Evolutionary conservation across 202 grass and related monocot genomes (phyloP).

Genomic region (Brachypodium distachyon): DNA sequence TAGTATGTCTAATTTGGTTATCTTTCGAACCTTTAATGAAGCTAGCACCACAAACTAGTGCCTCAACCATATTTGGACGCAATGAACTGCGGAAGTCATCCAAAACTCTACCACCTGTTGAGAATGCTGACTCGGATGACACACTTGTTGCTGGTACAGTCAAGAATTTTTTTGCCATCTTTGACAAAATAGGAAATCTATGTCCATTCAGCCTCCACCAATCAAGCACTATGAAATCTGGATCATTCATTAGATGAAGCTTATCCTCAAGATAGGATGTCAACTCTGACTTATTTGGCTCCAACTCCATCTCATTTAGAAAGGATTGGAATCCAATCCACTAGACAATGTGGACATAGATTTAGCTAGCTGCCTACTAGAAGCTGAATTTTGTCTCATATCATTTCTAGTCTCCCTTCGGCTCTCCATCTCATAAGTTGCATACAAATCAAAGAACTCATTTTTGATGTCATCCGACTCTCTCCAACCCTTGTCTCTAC

Average conservation of each 20-base stretch:
- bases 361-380: not conserved
- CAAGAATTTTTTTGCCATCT: not conserved
- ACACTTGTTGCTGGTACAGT: not conserved
- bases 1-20: not conserved
- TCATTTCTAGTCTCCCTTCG: not conserved
- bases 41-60: not conserved
- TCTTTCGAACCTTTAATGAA: not conserved
- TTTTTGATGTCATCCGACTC: not conserved
- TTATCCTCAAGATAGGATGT: slow-evolving; percentile 1
- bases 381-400: not conserved
- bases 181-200: slow-evolving; percentile 4
- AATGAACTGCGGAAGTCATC: not conserved
- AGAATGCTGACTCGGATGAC: not conserved
- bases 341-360: not conserved
- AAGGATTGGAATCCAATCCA: not conserved
- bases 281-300: slow-evolving; percentile 6
- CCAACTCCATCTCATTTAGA: not conserved
- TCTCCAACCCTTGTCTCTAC: not conserved
- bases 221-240: not conserved
- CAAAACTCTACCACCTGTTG: not conserved
- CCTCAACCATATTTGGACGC: not conserved
- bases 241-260: not conserved
- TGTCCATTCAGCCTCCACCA: slow-evolving; percentile 5
- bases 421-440: not conserved
- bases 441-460: not conserved